A percentile compares a stretch with the other conserved stretches of the same genome.
phyloP scores from a whole-genome alignment of 345 rosid genomes.

The Laguncularia racemosa region DNA sequence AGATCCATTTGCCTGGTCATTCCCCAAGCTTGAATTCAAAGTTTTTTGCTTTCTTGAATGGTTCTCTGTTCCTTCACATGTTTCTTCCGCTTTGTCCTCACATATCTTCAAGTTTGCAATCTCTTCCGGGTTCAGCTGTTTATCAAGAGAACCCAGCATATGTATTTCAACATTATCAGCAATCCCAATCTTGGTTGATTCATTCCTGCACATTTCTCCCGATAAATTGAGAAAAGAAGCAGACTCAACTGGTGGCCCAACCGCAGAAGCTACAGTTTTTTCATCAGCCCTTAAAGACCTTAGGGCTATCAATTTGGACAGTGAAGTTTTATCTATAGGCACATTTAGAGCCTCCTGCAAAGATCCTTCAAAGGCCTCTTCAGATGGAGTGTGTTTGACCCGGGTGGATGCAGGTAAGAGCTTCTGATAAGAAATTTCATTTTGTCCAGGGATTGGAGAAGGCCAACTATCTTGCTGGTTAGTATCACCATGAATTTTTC shows the following conservation, averaged over 20 bases:
- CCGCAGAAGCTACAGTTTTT: constrained; percentile 8
- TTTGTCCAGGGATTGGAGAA: constrained; percentile 26
- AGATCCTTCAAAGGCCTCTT: constrained; percentile 23
- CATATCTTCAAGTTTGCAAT: constrained; percentile 16
- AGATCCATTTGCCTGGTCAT: neutral
- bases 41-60: constrained; percentile 76
- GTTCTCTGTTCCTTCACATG: constrained; percentile 60
- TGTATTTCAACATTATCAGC: constrained; percentile 21
- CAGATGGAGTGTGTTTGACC: constrained; percentile 22
- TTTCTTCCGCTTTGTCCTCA: constrained; percentile 44
- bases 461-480: constrained; percentile 27
- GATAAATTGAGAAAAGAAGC: constrained; percentile 10
- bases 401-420: constrained; percentile 18
- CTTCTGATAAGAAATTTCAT: constrained; percentile 25
- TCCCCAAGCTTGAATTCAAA: constrained; percentile 27
- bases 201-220: constrained; percentile 18
- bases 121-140: constrained; percentile 29
- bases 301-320: constrained; percentile 4
- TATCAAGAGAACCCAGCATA: constrained; percentile 11
- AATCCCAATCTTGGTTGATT: constrained; percentile 16
- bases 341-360: constrained; percentile 9
- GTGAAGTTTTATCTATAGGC: constrained; percentile 18
- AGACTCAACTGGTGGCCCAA: constrained; percentile 7
- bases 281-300: constrained; percentile 21
- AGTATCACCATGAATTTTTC: constrained; percentile 36